Percentiles rank a stretch among this genome's conserved stretches.
These are phyloP conservation scores for Apocynum venetum DNA, from an alignment of 257 asterid species.

Conservation along the genomic window DNA sequence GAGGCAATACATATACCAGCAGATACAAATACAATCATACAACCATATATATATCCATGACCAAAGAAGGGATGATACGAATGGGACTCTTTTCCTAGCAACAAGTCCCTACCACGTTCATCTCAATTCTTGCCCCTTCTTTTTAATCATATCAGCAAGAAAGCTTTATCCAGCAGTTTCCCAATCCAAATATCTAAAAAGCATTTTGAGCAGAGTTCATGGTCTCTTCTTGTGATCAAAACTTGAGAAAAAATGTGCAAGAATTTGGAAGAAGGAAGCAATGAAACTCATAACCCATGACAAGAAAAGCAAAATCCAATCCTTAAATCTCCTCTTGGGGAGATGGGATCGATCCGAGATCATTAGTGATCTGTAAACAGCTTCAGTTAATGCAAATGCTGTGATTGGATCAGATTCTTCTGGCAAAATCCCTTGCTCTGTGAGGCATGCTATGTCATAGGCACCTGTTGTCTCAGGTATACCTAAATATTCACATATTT, in stretches of 20 bases:
- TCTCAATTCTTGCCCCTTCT: conserved; percentile 3
- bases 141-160: neutral
- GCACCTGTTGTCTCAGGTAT: conserved; percentile 57
- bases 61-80: neutral
- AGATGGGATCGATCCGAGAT: conserved; percentile 55
- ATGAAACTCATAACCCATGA: conserved; percentile 46
- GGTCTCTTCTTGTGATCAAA: conserved; percentile 32
- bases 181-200: neutral
- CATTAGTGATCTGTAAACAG: conserved; percentile 34
- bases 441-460: conserved; percentile 55
- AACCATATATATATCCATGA: too few species aligned
- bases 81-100: neutral
- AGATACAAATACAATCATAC: too few species aligned
- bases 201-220: conserved; percentile 9
- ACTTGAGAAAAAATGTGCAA: conserved; percentile 47
- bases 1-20: neutral
- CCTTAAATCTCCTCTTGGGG: conserved; percentile 43
- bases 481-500: conserved; percentile 50
- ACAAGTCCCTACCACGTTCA: conserved; percentile 10
- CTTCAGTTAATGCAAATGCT: too few species aligned
- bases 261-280: conserved; percentile 44
- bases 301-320: conserved; percentile 22
- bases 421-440: conserved; percentile 57
- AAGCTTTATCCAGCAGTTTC: neutral
- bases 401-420: conserved; percentile 48